Base-by-base conservation (phyloP, 768 basidiomycete species). In the Arthromyces matolae region DNA sequence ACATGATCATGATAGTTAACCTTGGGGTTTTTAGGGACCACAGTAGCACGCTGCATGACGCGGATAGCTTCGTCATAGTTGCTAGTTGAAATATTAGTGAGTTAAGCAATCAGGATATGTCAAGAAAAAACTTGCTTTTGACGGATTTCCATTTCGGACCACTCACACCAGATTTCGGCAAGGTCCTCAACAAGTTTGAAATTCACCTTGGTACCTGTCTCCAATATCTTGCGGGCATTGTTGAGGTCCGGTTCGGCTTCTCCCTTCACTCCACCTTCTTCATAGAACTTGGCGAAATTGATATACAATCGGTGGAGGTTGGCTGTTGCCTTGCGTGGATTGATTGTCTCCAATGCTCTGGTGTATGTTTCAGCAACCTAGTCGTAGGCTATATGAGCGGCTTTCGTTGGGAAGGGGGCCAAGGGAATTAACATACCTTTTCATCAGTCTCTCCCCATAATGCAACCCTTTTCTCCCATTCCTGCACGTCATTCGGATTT, bases 131-230 rank as follows among this genome's bases (percentile, higher is more conserved):
- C 90, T 59, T 70, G 94, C 94, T 95, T 94, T 41, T 93, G 86
- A 34, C 95, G 83, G 41, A 98, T 76, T 64, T 99, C 96, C 86
- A 98, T 84, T 68, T 99, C 96, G 6, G 96, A 83, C 95, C 96
- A 98, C 69, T 98, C 96, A 60, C 94, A 97, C 96, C 96, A 99
- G 12, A 97, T 80, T 64, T 98, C 96, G 0, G 96, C 96, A 19
- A 99, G 76, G 59, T 99, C 96, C 62, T 99, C 95, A 8, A 99
- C 94, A n/a, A 81, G 76, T 67, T 86, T 91, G 75, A 93, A 97
- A 61, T 87, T 89, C 33, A 96, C 83, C 57, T 89, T 90, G 3
- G 88, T 88, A 4, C 83, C 95, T 66, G 91, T 95, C 63, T 97
- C 93, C 28, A 98, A 70, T 23, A 98, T 87, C 70, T 94, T 94